Conservation (phyloP, 2,329 filamentous ascomycete genomes). For the Sporothrix globosa region DNA sequence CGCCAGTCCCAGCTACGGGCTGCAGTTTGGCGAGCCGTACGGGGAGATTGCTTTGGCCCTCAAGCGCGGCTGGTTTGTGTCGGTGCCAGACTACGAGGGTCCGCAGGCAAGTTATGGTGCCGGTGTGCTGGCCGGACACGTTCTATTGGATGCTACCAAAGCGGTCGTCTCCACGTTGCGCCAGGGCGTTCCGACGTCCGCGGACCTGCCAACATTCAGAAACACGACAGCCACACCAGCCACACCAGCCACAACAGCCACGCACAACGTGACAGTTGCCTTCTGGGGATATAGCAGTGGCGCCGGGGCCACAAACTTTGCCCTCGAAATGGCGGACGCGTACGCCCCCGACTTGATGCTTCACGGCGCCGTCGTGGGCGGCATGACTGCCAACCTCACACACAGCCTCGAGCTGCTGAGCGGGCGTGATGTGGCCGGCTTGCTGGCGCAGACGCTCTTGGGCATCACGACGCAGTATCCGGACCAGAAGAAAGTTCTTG, state of each 20-base stretch:
- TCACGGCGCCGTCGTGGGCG: conserved; percentile 50
- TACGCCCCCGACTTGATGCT: conserved; percentile 54
- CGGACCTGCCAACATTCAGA: neutral
- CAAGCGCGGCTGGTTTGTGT: conserved; percentile 49
- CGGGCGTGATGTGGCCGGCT: conserved; percentile 41
- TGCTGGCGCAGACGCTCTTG: conserved; percentile 43
- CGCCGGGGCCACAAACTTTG: conserved; percentile 52
- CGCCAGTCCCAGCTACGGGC: conserved; percentile 44
- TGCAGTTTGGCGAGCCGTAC: conserved; percentile 38
- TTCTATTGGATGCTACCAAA: conserved; percentile 49
- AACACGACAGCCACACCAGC: neutral
- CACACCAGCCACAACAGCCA: conserved; percentile 2
- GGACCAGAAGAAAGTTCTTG: conserved; percentile 38
- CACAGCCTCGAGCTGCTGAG: conserved; percentile 43
- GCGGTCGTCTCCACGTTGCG: conserved; percentile 42
- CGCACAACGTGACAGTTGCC: conserved; percentile 42
- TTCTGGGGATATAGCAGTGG: conserved; percentile 59
- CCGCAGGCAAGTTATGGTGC: conserved; percentile 48
- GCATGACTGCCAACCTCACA: conserved; percentile 47
- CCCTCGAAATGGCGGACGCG: conserved; percentile 46
- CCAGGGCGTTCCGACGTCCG: conserved; percentile 9
- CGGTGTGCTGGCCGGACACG: conserved; percentile 47
- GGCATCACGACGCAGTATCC: conserved; percentile 44
- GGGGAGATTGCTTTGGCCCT: conserved; percentile 45
- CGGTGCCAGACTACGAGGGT: conserved; percentile 50